Base-by-base conservation (phyloP, 2,329 filamentous ascomycete species). In the Ploettnerulaceae sp. region DNA sequence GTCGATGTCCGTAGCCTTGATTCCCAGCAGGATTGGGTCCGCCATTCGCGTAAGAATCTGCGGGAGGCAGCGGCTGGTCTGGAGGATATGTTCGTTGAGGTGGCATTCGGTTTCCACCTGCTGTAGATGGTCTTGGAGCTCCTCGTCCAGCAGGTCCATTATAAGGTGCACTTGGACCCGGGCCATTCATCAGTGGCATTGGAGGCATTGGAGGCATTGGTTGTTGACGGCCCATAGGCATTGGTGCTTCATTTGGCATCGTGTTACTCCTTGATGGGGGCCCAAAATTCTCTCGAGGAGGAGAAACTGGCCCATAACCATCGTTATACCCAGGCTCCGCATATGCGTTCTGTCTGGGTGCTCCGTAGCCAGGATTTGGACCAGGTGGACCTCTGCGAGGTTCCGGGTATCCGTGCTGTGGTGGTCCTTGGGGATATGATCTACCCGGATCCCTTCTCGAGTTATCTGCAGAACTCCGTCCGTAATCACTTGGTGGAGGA, bases 211-310 rank as follows among this genome's bases (percentile, higher is more conserved):
- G 50, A 28, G 54, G 50, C 45, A 50, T 54, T 25, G 56, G 55
- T 14, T 52, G 47, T 44, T 52, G 52, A 22, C 51, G 56, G 33
- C 52, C 52, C 63, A 68, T 68, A 25, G 69, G 65, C 55, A 68
- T 65, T 14, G 65, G 63, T 8, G 73, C 69, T 45, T 75, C 71
- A 3, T 69, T 62, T 2, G 79, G 77, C 75, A 81, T 78, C 4
- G 80, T 83, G 72, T 75, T 77, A 47, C 78, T 82, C 55, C 79
- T 70, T n/a, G 66, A 60, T 7, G 75, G 76, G 2, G 74, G 71
- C 0, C 69, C 75, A 54, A 75, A 79, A 5, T 69, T 67, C 29
- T 70, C 66, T 49, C 61, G 65, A 28, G 66, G 36, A 15, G 56
- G 55, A 15, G 57, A 54, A 17, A 43, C 26, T 26, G 48, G 32